phyloP scores from a whole-genome alignment of 441 rosid species.

The Croton laevigatus region DNA sequence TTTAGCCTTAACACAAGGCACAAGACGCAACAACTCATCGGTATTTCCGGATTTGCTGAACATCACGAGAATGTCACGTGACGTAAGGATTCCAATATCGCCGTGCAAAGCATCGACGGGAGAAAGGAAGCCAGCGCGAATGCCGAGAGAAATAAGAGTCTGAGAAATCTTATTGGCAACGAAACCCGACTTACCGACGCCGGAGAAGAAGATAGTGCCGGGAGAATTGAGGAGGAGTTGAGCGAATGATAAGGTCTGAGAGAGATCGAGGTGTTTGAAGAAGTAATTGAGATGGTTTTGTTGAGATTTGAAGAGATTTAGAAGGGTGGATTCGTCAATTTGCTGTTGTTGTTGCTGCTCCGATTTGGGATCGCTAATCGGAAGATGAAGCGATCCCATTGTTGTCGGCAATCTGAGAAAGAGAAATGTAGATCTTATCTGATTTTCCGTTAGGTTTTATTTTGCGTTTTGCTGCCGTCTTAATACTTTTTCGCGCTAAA shows the following conservation, averaged over 20 bases:
- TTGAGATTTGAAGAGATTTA: slow-evolving; percentile 78
- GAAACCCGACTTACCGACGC: slow-evolving; percentile 94
- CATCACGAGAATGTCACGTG: slow-evolving; percentile 58
- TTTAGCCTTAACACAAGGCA: slow-evolving; percentile 81
- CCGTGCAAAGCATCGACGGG: slow-evolving; percentile 97
- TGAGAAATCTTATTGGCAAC: slow-evolving; percentile 92
- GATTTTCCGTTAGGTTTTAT: background rate
- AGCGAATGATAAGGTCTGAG: slow-evolving; percentile 74
- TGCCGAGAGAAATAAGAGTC: slow-evolving; percentile 76
- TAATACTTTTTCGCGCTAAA: background rate
- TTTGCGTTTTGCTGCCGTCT: background rate
- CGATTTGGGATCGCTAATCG: slow-evolving; percentile 12
- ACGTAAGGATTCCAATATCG: slow-evolving; percentile 70
- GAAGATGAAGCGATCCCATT: slow-evolving; percentile 51
- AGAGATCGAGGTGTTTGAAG: slow-evolving; percentile 71
- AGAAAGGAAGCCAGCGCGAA: slow-evolving; percentile 71
- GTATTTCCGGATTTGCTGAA: slow-evolving; percentile 83
- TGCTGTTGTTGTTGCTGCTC: background rate
- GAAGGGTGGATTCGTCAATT: slow-evolving; percentile 56
- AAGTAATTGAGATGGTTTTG: slow-evolving; percentile 87
- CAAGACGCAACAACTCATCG: slow-evolving; percentile 81
- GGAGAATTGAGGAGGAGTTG: slow-evolving; percentile 52
- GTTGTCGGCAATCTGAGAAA: background rate
- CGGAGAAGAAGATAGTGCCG: slow-evolving; percentile 82
- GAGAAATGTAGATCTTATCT: background rate